Base-by-base conservation (phyloP, 108 stramenopile genomes). In the Cylindrotheca closterium region DNA sequence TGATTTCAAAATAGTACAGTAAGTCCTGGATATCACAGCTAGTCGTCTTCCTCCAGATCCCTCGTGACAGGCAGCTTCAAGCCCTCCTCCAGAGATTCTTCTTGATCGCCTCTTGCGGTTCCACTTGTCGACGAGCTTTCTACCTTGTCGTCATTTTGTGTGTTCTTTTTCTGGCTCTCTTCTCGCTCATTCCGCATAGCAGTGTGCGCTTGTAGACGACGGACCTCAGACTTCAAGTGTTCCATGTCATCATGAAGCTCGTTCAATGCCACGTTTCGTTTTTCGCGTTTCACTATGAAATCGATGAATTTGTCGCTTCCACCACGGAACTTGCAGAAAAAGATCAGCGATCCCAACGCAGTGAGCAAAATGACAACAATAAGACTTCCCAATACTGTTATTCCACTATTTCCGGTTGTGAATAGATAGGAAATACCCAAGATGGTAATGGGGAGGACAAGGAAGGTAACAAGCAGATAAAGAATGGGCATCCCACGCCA, bases 351-450 rank as follows among this genome's bases (percentile, higher is more conserved):
- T 29, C 32, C n/a, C 23, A 79, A 27, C 26, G 63, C 23, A 8
- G 60, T 19, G 60, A 63, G 42, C 18, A 89, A 30, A 23, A 82
- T 29, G 23, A 85, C 21, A 30, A 78, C 55, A 27, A 94, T 5
- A 47, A 87, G 67, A 4, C 68, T 60, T 50, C 88, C 90, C 59
- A 91, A 62, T 0, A 80, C 85, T 27, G 79, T 86, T 45, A 86
- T 75, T 51, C 85, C 89, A 67, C 71, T 75, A 5, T 70, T 63
- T 24, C 71, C 75, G 49, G 80, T 70, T 4, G 62, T 64, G 67
- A 89, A 89, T 57, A 85, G 30, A 17, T 62, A 50, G 29, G 78
- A 78, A n/a, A 83, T 10, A 30, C 79, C 86, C 29, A 82, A 65
- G n/a, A 88, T 31, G 30, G 73, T 18, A 10, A 80, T 61, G 17